These are phyloP conservation scores for Termitomyces heimii DNA, from an alignment of 768 basidiomycete species.

Conservation along the genomic window DNA sequence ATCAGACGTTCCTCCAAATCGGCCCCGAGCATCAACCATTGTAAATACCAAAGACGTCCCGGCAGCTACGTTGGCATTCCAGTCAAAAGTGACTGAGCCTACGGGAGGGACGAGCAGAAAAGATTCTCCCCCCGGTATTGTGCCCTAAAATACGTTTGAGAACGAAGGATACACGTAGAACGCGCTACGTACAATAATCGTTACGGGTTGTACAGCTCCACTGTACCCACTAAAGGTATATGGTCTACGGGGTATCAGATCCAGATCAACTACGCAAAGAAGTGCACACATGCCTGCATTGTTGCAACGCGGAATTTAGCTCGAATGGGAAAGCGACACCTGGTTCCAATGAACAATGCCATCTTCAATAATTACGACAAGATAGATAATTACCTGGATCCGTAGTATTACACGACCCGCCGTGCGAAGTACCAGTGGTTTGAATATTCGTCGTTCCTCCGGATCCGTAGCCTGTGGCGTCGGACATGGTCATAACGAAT, in stretches of 20 bases:
- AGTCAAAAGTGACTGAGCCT: constrained; percentile 36
- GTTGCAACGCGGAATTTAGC: constrained; percentile 46
- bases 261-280: not conserved
- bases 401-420: constrained; percentile 46
- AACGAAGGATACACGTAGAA: not conserved
- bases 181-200: constrained; percentile 37
- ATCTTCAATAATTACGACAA: not conserved
- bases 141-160: constrained; percentile 30
- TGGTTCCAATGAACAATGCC: constrained; percentile 12
- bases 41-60: constrained; percentile 56
- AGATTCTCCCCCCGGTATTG: constrained; percentile 57
- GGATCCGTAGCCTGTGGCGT: constrained; percentile 60
- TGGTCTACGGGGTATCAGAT: constrained; percentile 25
- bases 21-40: constrained; percentile 44
- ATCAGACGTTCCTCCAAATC: constrained; percentile 57
- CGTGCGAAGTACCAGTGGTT: constrained; percentile 39
- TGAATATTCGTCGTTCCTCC: constrained; percentile 53
- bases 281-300: constrained; percentile 47
- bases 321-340: constrained; percentile 40
- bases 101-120: constrained; percentile 37
- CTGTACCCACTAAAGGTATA: constrained; percentile 40
- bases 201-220: constrained; percentile 46
- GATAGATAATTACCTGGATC: constrained; percentile 28
- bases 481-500: constrained; percentile 64
- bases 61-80: constrained; percentile 51